phyloP scores from a whole-genome alignment of 2,329 filamentous ascomycete species.

The Decorospora gaudefroyi region DNA sequence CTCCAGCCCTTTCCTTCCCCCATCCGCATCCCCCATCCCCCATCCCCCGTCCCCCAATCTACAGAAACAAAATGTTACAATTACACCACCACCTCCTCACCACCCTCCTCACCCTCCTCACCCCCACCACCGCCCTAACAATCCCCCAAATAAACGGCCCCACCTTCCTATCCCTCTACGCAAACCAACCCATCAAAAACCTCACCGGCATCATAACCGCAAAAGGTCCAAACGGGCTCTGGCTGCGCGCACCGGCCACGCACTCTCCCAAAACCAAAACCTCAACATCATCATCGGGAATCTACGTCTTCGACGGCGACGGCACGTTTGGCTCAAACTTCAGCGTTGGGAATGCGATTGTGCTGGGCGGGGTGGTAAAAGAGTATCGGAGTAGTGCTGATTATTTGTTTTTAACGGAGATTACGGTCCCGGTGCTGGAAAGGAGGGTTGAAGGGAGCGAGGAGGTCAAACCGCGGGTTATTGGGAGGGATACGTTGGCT shows the following conservation, averaged over 20 bases:
- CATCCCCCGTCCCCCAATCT: too few relatives aligned
- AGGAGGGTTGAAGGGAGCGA: conserved; percentile 60
- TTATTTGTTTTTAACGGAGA: conserved; percentile 68
- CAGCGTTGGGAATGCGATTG: conserved; percentile 66
- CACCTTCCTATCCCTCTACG: conserved; percentile 65
- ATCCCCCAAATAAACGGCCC: conserved; percentile 69
- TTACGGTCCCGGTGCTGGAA: conserved; percentile 61
- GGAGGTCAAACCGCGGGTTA: conserved; percentile 60
- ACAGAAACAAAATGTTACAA: too few relatives aligned
- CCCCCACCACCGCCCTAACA: conserved; percentile 30
- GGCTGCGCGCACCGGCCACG: conserved; percentile 67
- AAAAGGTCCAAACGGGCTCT: conserved; percentile 65
- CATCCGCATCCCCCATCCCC: too few relatives aligned
- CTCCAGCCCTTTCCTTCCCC: too few relatives aligned
- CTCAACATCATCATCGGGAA: too few relatives aligned
- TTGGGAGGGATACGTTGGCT: conserved; percentile 61
- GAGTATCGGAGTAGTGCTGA: conserved; percentile 62
- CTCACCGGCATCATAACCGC: conserved; percentile 69
- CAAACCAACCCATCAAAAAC: conserved; percentile 60
- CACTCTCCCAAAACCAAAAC: too few relatives aligned
- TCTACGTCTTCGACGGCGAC: conserved; percentile 70
- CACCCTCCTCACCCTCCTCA: conserved; percentile 22
- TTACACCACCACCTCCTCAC: too few relatives aligned
- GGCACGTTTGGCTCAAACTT: conserved; percentile 57
- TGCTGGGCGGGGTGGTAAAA: conserved; percentile 62